Conservation (phyloP, 1,284 basidiomycete species). For the Leccinum subrobustum region DNA sequence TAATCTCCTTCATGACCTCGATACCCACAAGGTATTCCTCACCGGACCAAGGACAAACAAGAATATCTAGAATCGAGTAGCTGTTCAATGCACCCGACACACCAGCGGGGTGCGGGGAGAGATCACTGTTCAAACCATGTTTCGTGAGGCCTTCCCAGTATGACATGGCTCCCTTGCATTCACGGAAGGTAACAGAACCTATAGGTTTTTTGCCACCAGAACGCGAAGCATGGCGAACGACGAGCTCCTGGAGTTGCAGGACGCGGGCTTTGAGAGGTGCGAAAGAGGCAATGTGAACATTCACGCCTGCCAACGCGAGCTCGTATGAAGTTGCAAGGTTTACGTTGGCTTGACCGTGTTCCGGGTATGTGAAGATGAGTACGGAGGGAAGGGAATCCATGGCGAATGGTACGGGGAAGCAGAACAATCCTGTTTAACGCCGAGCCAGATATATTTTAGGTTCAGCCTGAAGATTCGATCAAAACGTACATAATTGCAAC, state of each 20-base stretch:
- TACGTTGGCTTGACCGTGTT: conserved; percentile 13
- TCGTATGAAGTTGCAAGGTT: conserved; percentile 16
- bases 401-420: too few species aligned
- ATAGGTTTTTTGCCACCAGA: not conserved
- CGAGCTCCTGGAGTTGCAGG: conserved; percentile 7
- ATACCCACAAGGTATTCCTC: conserved; percentile 9
- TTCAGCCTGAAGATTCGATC: too few species aligned
- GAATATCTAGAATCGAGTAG: not conserved
- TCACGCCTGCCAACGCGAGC: conserved; percentile 7
- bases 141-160: not conserved
- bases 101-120: not conserved
- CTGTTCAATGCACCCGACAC: conserved; percentile 3
- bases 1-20: not conserved
- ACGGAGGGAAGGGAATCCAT: conserved; percentile 2
- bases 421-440: not conserved
- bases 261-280: conserved; percentile 6
- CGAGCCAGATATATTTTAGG: not conserved
- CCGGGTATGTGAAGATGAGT: conserved; percentile 11
- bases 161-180: conserved; percentile 6
- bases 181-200: conserved; percentile 6
- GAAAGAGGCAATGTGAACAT: conserved; percentile 9
- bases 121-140: not conserved
- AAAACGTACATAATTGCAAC: too few species aligned
- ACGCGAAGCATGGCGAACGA: conserved; percentile 4
- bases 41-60: not conserved